These are phyloP conservation scores for Themeda triandra DNA, from an alignment of 176 grass and related monocot species.

Conservation along the genomic window DNA sequence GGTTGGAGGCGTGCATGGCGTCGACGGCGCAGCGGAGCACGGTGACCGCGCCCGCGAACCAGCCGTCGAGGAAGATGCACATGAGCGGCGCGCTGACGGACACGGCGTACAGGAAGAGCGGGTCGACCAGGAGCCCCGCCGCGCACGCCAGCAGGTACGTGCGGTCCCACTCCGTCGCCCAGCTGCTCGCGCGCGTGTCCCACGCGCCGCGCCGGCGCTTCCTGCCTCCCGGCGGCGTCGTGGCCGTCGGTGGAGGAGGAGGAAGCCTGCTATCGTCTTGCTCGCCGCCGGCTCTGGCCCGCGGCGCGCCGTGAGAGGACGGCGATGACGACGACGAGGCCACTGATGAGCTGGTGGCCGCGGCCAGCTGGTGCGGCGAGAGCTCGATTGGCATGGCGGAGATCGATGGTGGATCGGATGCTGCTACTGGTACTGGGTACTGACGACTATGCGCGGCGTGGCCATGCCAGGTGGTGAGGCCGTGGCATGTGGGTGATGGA, in stretches of 20 bases:
- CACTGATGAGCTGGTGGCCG: no score
- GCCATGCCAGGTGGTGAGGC: neutral
- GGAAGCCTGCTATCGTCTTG: neutral
- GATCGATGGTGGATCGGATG: neutral
- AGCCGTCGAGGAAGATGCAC: constrained; percentile 88
- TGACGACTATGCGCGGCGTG: neutral
- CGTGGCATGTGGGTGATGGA: constrained; percentile 11
- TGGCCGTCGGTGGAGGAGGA: neutral
- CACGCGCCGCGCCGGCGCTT: neutral
- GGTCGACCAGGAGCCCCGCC: constrained; percentile 72
- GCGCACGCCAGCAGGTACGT: constrained; percentile 73
- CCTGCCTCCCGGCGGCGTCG: neutral
- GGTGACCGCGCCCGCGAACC: constrained; percentile 72
- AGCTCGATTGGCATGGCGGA: constrained; percentile 19
- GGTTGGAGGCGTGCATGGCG: constrained; percentile 56
- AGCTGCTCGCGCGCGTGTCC: neutral
- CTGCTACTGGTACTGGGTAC: neutral
- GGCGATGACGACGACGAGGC: neutral
- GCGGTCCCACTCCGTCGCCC: constrained; percentile 62
- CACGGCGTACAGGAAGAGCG: constrained; percentile 78
- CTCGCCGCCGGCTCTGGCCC: neutral
- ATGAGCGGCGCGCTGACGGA: constrained; percentile 59
- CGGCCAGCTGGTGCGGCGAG: neutral
- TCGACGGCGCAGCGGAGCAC: constrained; percentile 68
- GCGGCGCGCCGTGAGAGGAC: neutral